These are phyloP conservation scores for Staphylotrichum longicolle DNA, from an alignment of 495 filamentous ascomycete genomes.

Conservation along the genomic window DNA sequence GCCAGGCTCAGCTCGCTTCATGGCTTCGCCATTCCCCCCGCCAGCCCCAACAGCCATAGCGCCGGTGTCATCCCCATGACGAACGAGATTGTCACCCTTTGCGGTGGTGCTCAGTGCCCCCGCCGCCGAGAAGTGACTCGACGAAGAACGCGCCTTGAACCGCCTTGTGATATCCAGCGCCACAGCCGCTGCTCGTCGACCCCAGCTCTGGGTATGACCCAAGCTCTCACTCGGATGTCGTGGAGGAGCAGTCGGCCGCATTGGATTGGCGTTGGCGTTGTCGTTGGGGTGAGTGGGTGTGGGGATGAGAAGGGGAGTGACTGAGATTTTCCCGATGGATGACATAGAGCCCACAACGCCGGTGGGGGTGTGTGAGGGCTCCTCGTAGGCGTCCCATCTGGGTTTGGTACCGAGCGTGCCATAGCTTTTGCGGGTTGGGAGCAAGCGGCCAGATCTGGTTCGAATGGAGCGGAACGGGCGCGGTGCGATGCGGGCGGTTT, in stretches of 20 bases:
- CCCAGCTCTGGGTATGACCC: conserved; percentile 23
- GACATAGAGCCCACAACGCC: too few relatives aligned
- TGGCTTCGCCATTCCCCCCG: too few relatives aligned
- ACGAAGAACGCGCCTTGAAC: conserved; percentile 20
- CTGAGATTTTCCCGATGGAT: too few relatives aligned
- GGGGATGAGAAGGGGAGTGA: background rate
- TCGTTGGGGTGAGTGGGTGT: background rate
- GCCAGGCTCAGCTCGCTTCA: too few relatives aligned
- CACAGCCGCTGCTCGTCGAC: conserved; percentile 27
- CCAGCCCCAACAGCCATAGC: too few relatives aligned
- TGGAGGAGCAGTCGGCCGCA: too few relatives aligned
- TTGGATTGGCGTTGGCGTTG: conserved; percentile 3
- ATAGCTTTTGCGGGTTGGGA: background rate
- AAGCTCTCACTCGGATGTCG: background rate
- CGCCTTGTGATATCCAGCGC: conserved; percentile 24
- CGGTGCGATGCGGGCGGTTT: background rate
- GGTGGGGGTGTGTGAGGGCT: too few relatives aligned
- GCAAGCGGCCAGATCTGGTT: conserved; percentile 12
- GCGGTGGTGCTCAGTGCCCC: too few relatives aligned
- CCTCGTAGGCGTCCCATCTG: background rate
- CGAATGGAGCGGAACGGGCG: conserved; percentile 9
- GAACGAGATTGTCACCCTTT: too few relatives aligned
- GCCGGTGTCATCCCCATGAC: too few relatives aligned
- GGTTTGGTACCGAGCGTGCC: background rate
- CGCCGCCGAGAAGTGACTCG: background rate